These are phyloP conservation scores for Tolypocladium tropicale DNA, from an alignment of 2,329 filamentous ascomycete species.

Conservation along the genomic window DNA sequence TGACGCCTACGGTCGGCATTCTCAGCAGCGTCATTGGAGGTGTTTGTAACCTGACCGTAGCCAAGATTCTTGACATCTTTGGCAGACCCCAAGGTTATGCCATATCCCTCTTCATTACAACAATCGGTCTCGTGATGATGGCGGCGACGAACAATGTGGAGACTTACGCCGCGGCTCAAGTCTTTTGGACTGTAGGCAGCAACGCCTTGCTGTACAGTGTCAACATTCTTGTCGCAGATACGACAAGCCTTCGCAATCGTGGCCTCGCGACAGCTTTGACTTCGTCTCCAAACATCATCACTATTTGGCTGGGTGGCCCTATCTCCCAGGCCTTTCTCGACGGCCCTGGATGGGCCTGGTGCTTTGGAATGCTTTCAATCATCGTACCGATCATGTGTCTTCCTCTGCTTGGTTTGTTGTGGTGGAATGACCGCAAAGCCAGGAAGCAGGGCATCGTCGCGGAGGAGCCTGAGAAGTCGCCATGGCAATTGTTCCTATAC, in stretches of 20 bases:
- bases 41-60: constrained; percentile 53
- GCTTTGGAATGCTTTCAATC: constrained; percentile 55
- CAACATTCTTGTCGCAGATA: constrained; percentile 57
- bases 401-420: constrained; percentile 46
- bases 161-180: constrained; percentile 53
- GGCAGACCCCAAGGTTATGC: constrained; percentile 54
- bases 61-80: constrained; percentile 58
- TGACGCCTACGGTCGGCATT: constrained; percentile 42
- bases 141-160: constrained; percentile 50
- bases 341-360: constrained; percentile 56
- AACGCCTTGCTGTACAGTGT: constrained; percentile 21
- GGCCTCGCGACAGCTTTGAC: constrained; percentile 54
- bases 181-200: constrained; percentile 56
- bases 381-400: constrained; percentile 48
- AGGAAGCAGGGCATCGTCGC: constrained; percentile 38
- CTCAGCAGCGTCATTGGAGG: constrained; percentile 45
- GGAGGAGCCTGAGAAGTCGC: constrained; percentile 31
- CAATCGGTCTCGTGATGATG: constrained; percentile 51
- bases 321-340: constrained; percentile 41
- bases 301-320: constrained; percentile 52
- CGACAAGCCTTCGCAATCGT: constrained; percentile 54
- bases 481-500: constrained; percentile 30
- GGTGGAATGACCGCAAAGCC: constrained; percentile 51
- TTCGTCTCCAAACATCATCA: constrained; percentile 55
- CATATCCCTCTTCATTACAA: constrained; percentile 39